Base-by-base conservation (phyloP, 2,329 filamentous ascomycete species). In the Pseudogymnoascus sp. region DNA sequence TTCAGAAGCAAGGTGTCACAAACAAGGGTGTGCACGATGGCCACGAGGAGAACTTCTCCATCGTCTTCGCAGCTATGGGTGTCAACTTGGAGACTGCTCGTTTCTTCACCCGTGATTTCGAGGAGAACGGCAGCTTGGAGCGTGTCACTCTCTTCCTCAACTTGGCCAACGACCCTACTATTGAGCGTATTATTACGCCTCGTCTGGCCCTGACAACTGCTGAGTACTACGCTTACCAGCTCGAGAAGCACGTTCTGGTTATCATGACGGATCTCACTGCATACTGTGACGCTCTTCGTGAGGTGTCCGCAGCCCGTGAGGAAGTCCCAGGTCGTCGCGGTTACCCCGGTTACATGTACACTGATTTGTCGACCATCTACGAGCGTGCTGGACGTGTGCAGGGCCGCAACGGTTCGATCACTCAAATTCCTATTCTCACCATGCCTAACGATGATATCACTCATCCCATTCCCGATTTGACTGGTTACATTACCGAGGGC, bases 271-370 rank as follows among this genome's bases (percentile, higher is more conserved):
- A 99, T 83, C 80, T 99, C 70, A 94, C 94, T 1, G 92, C 94
- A 59, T 99, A 99, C 83, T 99, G 95, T 76, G 94, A 99, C 77
- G 95, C 94, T 68, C 88, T 99, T 67, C 94, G 94, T 85, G 94
- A 99, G 79, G 94, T 99, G 59, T 99, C 94, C 12, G 93, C 94
- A 61, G 94, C 94, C 60, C 87, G 94, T 80, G 94, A 99, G 83
- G 94, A 99, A 87, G 94, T 99, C 45, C 94, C 94, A 40, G 94
- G 94, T 83, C 93, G 94, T 77, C 93, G 94, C 87, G 94, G 94
- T 84, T 99, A 94, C 81, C 94, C 94, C 61, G 94, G 94, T 90
- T 99, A 99, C 84, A 99, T 99, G 94, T 99, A 99, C 83, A 99
- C 94, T 69, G 95, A 99, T 86, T 89, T 99, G 87, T 97, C 94